A percentile compares a stretch with the other conserved stretches of the same genome.
phyloP scores from a whole-genome alignment of 2,329 filamentous ascomycete species.

The Trichophyton simii region DNA sequence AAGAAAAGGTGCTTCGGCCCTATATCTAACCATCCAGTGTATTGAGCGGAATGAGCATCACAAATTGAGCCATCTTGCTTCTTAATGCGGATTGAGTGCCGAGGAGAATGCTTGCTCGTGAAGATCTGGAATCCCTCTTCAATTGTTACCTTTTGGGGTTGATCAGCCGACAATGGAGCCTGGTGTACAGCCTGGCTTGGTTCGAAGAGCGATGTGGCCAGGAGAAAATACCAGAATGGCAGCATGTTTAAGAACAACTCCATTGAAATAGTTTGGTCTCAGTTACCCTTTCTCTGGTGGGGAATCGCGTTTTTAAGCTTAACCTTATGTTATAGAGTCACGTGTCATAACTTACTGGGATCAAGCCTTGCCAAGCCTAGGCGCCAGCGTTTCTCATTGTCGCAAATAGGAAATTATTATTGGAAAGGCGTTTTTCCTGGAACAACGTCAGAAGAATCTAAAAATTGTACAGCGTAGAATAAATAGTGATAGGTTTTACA shows the following conservation, averaged over 20 bases:
- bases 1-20: slow-evolving; percentile 35
- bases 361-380: slow-evolving; percentile 1
- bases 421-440: not conserved
- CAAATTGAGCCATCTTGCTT: slow-evolving; percentile 14
- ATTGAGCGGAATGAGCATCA: slow-evolving; percentile 13
- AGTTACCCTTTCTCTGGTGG: not conserved
- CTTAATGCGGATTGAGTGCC: slow-evolving; percentile 13
- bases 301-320: not conserved
- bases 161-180: not conserved
- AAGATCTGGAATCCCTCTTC: not conserved
- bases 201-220: not conserved
- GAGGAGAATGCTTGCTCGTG: slow-evolving; percentile 7
- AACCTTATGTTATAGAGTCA: not conserved
- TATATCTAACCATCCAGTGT: slow-evolving; percentile 12
- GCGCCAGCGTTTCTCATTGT: not conserved
- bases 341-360: not conserved
- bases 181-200: not conserved
- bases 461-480: not conserved
- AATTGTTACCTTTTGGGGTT: not conserved
- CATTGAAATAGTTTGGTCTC: not conserved
- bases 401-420: not conserved
- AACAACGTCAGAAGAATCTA: not conserved
- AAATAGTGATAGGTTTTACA: too few relatives aligned
- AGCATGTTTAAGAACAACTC: not conserved
- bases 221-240: not conserved